phyloP scores from a whole-genome alignment of 2,329 filamentous ascomycete species.

The Penicillium sp. region DNA sequence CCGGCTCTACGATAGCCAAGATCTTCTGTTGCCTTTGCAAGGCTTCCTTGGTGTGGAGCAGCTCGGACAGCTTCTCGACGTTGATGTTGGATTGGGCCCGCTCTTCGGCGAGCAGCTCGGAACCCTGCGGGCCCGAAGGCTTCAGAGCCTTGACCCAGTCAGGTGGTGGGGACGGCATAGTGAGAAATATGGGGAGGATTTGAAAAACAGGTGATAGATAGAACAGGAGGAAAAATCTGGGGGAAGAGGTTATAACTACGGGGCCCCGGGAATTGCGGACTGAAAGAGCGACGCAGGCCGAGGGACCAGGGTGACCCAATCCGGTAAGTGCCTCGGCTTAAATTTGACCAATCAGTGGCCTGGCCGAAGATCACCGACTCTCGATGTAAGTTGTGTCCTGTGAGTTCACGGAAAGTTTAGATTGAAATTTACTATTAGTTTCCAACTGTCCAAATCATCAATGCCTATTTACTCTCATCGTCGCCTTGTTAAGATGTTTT shows the following conservation, averaged over 20 bases:
- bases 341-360: conserved; percentile 4
- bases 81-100: conserved; percentile 66
- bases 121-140: conserved; percentile 67
- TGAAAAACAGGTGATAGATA: background rate
- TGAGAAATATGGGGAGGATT: conserved; percentile 1
- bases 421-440: accelerated
- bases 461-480: background rate
- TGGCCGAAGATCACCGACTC: conserved; percentile 12
- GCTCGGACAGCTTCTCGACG: conserved; percentile 65
- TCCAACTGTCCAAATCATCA: background rate
- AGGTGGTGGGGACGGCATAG: conserved; percentile 48
- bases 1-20: conserved; percentile 63
- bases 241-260: conserved; percentile 10
- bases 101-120: conserved; percentile 68
- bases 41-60: conserved; percentile 67
- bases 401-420: background rate
- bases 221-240: conserved; percentile 1
- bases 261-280: background rate
- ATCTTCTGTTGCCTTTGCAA: conserved; percentile 63
- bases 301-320: conserved; percentile 19
- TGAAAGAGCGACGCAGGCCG: conserved; percentile 14
- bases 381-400: background rate
- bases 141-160: conserved; percentile 68
- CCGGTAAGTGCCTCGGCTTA: conserved; percentile 25
- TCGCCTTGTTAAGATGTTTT: background rate